A percentile compares a stretch with the other conserved stretches of the same genome.
These are phyloP conservation scores for Cercospora brassicicola DNA, from an alignment of 2,329 filamentous ascomycete species.

Conservation along the genomic window DNA sequence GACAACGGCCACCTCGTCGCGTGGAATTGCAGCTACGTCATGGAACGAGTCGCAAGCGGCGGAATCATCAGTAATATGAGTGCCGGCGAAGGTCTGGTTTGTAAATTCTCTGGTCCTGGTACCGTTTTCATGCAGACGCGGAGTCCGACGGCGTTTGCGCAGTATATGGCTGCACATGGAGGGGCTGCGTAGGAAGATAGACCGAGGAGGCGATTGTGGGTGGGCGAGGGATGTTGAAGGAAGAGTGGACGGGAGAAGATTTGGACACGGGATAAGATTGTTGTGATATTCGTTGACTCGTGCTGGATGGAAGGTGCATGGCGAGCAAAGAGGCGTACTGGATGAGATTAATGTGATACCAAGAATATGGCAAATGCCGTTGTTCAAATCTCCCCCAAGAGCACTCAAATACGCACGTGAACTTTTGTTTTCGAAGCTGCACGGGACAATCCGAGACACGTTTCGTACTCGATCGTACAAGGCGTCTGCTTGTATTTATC, in stretches of 20 bases:
- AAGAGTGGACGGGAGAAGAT: neutral
- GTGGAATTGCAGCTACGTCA: slow-evolving; percentile 92
- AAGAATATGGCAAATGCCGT: neutral
- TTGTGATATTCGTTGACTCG: neutral
- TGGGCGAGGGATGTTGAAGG: neutral
- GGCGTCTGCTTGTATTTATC: too few species aligned
- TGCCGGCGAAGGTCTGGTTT: slow-evolving; percentile 84
- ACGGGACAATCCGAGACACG: too few species aligned
- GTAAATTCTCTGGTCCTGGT: slow-evolving; percentile 87
- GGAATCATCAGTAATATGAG: slow-evolving; percentile 87
- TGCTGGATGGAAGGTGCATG: neutral
- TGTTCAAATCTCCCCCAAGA: neutral
- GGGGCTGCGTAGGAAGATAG: slow-evolving; percentile 16
- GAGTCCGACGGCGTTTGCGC: slow-evolving; percentile 67
- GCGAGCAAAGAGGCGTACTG: neutral
- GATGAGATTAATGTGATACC: neutral
- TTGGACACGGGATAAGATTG: neutral
- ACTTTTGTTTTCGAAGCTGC: neutral
- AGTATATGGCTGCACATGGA: slow-evolving; percentile 51
- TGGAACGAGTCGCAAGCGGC: slow-evolving; percentile 86
- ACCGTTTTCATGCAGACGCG: slow-evolving; percentile 91
- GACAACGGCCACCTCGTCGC: slow-evolving; percentile 67
- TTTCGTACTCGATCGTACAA: too few species aligned
- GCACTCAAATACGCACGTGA: neutral
- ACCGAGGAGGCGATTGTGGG: neutral